These are phyloP conservation scores for Talaromyces pinophilus DNA, from an alignment of 2,329 filamentous ascomycete species.

Conservation along the genomic window DNA sequence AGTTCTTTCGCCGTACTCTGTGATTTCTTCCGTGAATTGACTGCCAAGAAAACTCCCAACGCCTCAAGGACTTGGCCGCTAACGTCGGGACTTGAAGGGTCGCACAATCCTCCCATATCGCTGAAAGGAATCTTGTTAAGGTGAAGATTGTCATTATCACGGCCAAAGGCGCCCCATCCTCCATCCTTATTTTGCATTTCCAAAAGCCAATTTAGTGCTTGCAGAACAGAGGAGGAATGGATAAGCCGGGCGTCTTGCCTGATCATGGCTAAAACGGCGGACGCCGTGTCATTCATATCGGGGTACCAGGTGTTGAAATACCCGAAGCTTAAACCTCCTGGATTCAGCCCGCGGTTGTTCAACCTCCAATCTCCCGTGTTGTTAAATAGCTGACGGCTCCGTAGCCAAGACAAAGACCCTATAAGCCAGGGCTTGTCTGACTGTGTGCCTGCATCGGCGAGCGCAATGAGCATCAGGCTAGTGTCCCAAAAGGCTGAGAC, in stretches of 20 bases:
- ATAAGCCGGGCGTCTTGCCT: background rate
- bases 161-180: conserved; percentile 42
- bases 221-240: conserved; percentile 24
- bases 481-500: conserved; percentile 42
- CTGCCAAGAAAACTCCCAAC: conserved; percentile 32
- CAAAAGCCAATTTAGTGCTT: conserved; percentile 33
- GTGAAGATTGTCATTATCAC: conserved; percentile 36
- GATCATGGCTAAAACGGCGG: background rate
- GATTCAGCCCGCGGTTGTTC: background rate
- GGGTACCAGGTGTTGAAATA: background rate
- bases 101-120: conserved; percentile 40
- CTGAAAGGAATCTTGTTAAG: conserved; percentile 42
- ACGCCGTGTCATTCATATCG: background rate
- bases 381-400: background rate
- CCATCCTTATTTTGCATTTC: conserved; percentile 44
- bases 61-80: conserved; percentile 37
- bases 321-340: background rate
- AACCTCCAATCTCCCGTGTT: background rate
- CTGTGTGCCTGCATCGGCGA: conserved; percentile 25
- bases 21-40: background rate
- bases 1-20: background rate
- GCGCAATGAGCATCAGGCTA: conserved; percentile 34
- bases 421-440: background rate
- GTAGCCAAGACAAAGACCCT: background rate
- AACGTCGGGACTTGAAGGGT: conserved; percentile 38